Evolutionary conservation across 495 filamentous ascomycete species (phyloP).

Genomic region (Xylaria curta): DNA sequence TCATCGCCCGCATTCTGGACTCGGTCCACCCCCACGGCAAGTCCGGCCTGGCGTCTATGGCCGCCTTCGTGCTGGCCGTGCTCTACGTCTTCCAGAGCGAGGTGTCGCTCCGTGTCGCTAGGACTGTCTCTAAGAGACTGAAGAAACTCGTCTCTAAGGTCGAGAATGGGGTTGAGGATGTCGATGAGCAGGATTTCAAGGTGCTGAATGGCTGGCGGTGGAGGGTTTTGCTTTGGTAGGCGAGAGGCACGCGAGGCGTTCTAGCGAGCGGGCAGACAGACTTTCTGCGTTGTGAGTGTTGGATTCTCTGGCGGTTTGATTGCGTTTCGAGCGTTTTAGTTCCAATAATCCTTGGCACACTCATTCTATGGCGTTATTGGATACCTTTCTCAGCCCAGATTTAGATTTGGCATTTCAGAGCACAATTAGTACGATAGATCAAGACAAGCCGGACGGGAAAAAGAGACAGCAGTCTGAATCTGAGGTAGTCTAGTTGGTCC

Average conservation of each 20-base stretch:
- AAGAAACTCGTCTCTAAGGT: slow-evolving; percentile 49
- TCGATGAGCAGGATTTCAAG: slow-evolving; percentile 50
- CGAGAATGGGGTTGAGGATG: slow-evolving; percentile 47
- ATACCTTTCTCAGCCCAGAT: neutral
- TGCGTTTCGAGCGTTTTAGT: neutral
- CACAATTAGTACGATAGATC: neutral
- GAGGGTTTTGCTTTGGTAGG: slow-evolving; percentile 51
- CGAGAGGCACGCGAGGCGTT: neutral
- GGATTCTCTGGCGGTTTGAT: neutral
- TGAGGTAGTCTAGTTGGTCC: neutral
- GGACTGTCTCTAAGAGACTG: slow-evolving; percentile 48
- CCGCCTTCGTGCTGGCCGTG: slow-evolving; percentile 54
- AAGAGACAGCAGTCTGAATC: neutral
- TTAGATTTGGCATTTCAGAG: neutral
- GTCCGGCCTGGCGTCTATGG: slow-evolving; percentile 48
- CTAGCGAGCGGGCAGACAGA: neutral
- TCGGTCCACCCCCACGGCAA: slow-evolving; percentile 39
- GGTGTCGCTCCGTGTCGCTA: slow-evolving; percentile 51
- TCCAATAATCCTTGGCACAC: neutral
- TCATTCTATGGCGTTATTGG: neutral
- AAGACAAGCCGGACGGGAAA: neutral
- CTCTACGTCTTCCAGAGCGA: slow-evolving; percentile 57
- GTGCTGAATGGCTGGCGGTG: slow-evolving; percentile 53
- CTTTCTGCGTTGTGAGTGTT: slow-evolving; percentile 14
- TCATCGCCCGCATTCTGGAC: slow-evolving; percentile 49